A percentile compares a stretch with the other conserved stretches of the same genome.
These are phyloP conservation scores for Curvularia eragrostidis DNA, from an alignment of 2,329 filamentous ascomycete species.

Conservation along the genomic window DNA sequence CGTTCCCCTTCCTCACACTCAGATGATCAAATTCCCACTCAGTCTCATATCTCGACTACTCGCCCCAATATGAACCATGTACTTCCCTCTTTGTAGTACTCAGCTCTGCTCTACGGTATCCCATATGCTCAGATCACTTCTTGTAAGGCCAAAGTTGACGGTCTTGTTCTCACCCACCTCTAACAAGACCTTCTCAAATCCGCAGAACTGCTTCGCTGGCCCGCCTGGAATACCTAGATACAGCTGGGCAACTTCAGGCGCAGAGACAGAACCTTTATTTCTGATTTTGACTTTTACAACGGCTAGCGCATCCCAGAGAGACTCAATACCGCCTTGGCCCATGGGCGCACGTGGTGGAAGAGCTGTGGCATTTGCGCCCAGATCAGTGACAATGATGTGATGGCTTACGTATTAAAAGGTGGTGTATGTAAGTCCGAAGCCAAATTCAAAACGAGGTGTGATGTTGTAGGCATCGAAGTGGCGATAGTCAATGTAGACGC, in stretches of 20 bases:
- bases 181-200: background rate
- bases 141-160: background rate
- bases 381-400: background rate
- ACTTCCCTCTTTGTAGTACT: background rate
- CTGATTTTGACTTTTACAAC: background rate
- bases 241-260: background rate
- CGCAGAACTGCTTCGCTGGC: background rate
- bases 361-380: background rate
- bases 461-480: constrained; percentile 2
- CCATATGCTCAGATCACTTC: background rate
- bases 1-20: background rate
- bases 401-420: background rate
- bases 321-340: background rate
- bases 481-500: constrained; percentile 1
- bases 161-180: background rate
- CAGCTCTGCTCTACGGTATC: background rate
- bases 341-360: background rate
- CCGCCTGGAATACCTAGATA: background rate
- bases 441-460: background rate
- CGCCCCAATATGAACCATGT: constrained; percentile 1
- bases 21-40: background rate
- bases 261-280: background rate
- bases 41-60: background rate
- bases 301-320: background rate
- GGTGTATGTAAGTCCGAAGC: background rate